Evolutionary conservation across 2,329 filamentous ascomycete genomes (phyloP).

Genomic region (Stagonosporopsis cucurbitacearum): DNA sequence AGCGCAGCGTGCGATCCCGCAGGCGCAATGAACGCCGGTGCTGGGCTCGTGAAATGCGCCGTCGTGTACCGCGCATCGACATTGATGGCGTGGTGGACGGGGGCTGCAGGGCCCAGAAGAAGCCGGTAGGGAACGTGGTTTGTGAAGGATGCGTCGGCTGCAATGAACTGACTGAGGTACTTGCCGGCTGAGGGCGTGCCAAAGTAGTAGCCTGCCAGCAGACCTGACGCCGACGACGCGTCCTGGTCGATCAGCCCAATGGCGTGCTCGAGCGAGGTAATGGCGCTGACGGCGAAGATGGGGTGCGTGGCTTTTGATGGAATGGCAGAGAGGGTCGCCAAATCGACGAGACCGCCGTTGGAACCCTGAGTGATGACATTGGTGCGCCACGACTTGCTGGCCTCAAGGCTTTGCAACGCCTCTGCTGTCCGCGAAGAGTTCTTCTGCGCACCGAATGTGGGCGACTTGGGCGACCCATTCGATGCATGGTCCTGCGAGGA

Average conservation of each 20-base stretch:
- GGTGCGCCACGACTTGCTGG: conserved; percentile 28
- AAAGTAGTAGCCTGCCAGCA: conserved; percentile 62
- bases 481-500: conserved; percentile 12
- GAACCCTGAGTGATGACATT: conserved; percentile 35
- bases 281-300: conserved; percentile 55
- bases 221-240: conserved; percentile 27
- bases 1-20: conserved; percentile 27
- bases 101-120: conserved; percentile 50
- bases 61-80: conserved; percentile 27
- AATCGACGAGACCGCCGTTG: conserved; percentile 30
- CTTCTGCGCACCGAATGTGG: conserved; percentile 9
- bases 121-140: conserved; percentile 65
- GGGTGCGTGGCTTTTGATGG: conserved; percentile 51
- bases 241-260: conserved; percentile 55
- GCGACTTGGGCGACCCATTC: conserved; percentile 20
- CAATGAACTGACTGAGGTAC: conserved; percentile 65
- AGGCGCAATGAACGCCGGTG: conserved; percentile 26
- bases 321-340: conserved; percentile 35
- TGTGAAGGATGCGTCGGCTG: conserved; percentile 58
- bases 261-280: conserved; percentile 62
- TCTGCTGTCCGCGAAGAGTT: conserved; percentile 16
- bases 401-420: conserved; percentile 17
- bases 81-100: conserved; percentile 23
- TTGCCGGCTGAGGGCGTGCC: conserved; percentile 59
- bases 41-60: conserved; percentile 27